Conservation (phyloP, 2,329 filamentous ascomycete species). For the Coniochaeta sp. region DNA sequence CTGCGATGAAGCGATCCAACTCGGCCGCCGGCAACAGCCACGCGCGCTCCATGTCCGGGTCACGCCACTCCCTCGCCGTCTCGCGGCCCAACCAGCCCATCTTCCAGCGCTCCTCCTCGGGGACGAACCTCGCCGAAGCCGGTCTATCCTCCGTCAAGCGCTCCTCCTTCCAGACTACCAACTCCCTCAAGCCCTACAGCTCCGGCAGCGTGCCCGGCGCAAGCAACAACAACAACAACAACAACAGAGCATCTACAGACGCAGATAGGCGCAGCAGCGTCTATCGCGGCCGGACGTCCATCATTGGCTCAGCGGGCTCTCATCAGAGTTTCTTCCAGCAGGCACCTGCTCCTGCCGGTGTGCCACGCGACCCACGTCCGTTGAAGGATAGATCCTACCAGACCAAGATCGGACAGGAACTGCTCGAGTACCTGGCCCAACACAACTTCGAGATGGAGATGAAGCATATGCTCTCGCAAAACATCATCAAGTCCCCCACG, state of each 20-base stretch:
- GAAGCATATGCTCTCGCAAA: slow-evolving; percentile 87
- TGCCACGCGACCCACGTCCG: slow-evolving; percentile 80
- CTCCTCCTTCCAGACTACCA: slow-evolving; percentile 63
- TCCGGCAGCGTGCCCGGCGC: slow-evolving; percentile 44
- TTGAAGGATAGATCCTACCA: slow-evolving; percentile 77
- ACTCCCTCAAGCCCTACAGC: slow-evolving; percentile 64
- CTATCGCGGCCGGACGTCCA: slow-evolving; percentile 63
- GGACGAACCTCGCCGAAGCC: slow-evolving; percentile 69
- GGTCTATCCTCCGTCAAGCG: slow-evolving; percentile 81
- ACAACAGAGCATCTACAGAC: slow-evolving; percentile 37
- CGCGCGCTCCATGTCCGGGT: slow-evolving; percentile 74
- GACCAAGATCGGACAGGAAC: slow-evolving; percentile 75
- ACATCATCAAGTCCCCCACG: slow-evolving; percentile 87
- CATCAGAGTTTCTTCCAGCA: slow-evolving; percentile 96
- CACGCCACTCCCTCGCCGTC: slow-evolving; percentile 78
- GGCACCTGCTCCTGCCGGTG: slow-evolving; percentile 71
- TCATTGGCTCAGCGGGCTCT: slow-evolving; percentile 52
- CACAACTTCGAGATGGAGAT: slow-evolving; percentile 98
- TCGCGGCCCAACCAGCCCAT: slow-evolving; percentile 78
- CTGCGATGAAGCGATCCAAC: slow-evolving; percentile 88
- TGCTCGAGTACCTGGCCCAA: slow-evolving; percentile 84
- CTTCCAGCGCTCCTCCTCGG: slow-evolving; percentile 79
- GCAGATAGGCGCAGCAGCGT: slow-evolving; percentile 74
- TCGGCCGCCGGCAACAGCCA: slow-evolving; percentile 69
- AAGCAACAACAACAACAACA: no score